Evolutionary conservation across 2,329 filamentous ascomycete species (phyloP).

Genomic region (Gnomoniopsis sp.): DNA sequence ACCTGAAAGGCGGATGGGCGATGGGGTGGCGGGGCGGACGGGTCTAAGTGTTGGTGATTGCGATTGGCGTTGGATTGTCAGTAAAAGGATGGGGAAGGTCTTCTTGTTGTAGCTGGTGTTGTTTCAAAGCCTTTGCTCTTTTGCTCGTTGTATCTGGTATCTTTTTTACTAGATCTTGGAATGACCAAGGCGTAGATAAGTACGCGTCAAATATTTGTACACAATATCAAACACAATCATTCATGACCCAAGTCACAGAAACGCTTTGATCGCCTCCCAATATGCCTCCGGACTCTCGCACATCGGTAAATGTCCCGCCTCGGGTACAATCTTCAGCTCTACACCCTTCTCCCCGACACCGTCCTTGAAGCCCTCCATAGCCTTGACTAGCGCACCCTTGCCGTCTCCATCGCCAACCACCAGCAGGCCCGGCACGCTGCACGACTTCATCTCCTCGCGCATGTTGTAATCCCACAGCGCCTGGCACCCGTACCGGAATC

Average conservation of each 20-base stretch:
- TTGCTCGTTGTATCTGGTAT: neutral
- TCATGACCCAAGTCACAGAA: conserved; percentile 37
- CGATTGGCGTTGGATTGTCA: neutral
- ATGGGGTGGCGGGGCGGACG: no score
- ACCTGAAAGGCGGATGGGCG: no score
- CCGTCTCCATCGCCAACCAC: conserved; percentile 73
- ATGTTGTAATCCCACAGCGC: conserved; percentile 72
- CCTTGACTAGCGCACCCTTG: conserved; percentile 66
- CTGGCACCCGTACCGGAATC: conserved; percentile 65
- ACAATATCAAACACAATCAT: neutral
- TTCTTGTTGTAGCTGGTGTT: neutral
- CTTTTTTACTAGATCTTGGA: neutral
- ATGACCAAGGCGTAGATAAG: neutral
- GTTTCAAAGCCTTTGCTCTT: neutral
- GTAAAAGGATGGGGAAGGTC: neutral
- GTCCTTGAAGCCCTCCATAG: conserved; percentile 71
- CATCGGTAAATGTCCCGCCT: conserved; percentile 81
- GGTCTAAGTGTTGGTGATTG: neutral
- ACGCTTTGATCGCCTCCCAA: conserved; percentile 58
- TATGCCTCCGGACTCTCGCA: conserved; percentile 69
- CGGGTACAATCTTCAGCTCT: conserved; percentile 62
- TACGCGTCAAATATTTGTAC: neutral
- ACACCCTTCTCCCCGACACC: conserved; percentile 52
- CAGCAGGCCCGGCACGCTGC: conserved; percentile 60
- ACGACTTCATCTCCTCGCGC: conserved; percentile 49